Evolutionary conservation across 257 asterid genomes (phyloP), one percentile per base, ranked within the genome.

Genomic region (Solanum bulbocastanum): DNA sequence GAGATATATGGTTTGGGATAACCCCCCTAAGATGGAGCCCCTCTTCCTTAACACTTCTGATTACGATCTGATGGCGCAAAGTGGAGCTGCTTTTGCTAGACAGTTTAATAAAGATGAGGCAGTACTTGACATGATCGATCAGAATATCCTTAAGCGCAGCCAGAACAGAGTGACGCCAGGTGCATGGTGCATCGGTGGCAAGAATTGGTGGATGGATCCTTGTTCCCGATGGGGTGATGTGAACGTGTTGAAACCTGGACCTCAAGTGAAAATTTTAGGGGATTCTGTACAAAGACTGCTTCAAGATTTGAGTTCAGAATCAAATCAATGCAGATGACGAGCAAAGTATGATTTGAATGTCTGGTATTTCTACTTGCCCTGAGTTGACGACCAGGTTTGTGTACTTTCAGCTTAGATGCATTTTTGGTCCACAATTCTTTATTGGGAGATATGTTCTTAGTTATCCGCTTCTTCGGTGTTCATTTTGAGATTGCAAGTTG

Each of bases 21-120:
- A 94, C 86, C 99, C 99, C 35, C 99, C 99, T 22, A 95, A 95
- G 91, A 97, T 97, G 99, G 98, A 96, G 87, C 98, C 99, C 49
- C 98, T 87, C 83, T 89, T 91, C 92, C 98, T 97, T 15, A 90
- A 89, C 86, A 72, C 91, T 65, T 88, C 98, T 5, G 93, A 96
- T 89, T 97, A 92, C 25, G 92, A 90, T 15, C 92, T 85, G 73
- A 97, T 97, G 97, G 91, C 87, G 7, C 89, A 90, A 74, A 96
- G 98, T 20, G 99, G 99, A 20, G 98, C 99, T 15, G 99, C 96
- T 71, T 97, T 97, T 68, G 99, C 99, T 2, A 88, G 99, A 75
- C 98, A 95, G 92, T 97, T 97, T 39, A 91, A 89, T 81, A 92
- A 90, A 88, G 90, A 93, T 2, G 94, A 90, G 25, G 87, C 94